A percentile compares a stretch with the other conserved stretches of the same genome.
Evolutionary conservation across 371 early-diverging fungal genomes (phyloP).

Genomic region (Globomyces sp.): DNA sequence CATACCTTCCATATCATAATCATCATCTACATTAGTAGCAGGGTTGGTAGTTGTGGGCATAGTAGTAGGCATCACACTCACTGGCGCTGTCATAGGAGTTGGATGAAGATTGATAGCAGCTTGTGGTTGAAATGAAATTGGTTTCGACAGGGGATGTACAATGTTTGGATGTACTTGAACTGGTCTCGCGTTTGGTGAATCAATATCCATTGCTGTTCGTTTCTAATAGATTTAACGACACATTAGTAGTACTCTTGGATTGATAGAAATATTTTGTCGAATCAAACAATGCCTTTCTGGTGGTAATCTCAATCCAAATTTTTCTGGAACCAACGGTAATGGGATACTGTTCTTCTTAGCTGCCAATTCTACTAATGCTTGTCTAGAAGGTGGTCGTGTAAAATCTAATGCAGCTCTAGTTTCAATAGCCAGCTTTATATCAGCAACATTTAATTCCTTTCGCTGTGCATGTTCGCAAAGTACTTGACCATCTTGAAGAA

Average conservation of each 20-base stretch:
- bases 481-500: conserved; percentile 78
- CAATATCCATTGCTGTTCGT: conserved; percentile 3
- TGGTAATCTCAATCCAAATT: conserved; percentile 89
- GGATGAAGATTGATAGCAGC: too few species aligned
- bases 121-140: too few species aligned
- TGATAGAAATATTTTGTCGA: conserved; percentile 83
- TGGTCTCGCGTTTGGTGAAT: background rate
- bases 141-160: too few species aligned
- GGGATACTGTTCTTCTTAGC: conserved; percentile 83
- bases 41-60: background rate
- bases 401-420: conserved; percentile 88
- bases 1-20: conserved; percentile 13
- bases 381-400: conserved; percentile 85
- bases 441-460: conserved; percentile 74
- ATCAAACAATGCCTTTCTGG: conserved; percentile 88
- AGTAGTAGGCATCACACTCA: background rate
- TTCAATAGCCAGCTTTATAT: conserved; percentile 92
- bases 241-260: conserved; percentile 47
- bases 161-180: background rate
- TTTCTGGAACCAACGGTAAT: conserved; percentile 85
- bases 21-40: conserved; percentile 15
- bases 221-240: background rate
- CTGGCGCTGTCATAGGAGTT: background rate
- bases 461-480: conserved; percentile 94
- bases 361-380: conserved; percentile 83